phyloP scores from a whole-genome alignment of 345 rosid genomes.

The Linum usitatissimum region DNA sequence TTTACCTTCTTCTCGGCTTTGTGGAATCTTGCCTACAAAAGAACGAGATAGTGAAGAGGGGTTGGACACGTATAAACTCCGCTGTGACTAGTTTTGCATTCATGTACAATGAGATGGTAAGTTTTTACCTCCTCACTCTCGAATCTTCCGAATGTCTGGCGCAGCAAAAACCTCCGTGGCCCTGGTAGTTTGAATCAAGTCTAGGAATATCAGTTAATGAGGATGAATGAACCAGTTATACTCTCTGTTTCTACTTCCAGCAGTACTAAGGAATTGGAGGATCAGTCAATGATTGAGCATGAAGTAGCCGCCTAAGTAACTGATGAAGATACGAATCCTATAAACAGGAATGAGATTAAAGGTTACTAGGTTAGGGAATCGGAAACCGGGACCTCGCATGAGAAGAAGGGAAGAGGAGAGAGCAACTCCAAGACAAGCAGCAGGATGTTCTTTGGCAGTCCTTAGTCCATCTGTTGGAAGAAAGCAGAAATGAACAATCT shows the following conservation, averaged over 20 bases:
- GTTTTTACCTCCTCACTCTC: conserved; percentile 81
- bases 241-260: background rate
- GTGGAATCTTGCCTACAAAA: conserved; percentile 52
- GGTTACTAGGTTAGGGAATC: background rate
- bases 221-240: background rate
- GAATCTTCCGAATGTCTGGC: conserved; percentile 66
- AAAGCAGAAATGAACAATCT: background rate
- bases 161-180: conserved; percentile 75
- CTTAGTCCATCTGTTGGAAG: conserved; percentile 42
- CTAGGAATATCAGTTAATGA: background rate
- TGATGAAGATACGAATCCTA: background rate
- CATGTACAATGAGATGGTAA: background rate
- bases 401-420: conserved; percentile 57
- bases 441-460: conserved; percentile 61
- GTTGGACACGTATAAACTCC: background rate
- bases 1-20: conserved; percentile 75
- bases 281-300: background rate
- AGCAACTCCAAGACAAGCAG: conserved; percentile 52
- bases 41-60: conserved; percentile 2
- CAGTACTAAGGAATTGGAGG: background rate
- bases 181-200: conserved; percentile 31
- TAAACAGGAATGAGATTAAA: background rate
- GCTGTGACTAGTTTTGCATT: no score
- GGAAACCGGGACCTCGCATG: conserved; percentile 43
- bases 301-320: background rate